A percentile compares a stretch with the other conserved stretches of the same genome.
These are phyloP conservation scores for Amanita rubescens DNA, from an alignment of 768 basidiomycete genomes.

Conservation along the genomic window DNA sequence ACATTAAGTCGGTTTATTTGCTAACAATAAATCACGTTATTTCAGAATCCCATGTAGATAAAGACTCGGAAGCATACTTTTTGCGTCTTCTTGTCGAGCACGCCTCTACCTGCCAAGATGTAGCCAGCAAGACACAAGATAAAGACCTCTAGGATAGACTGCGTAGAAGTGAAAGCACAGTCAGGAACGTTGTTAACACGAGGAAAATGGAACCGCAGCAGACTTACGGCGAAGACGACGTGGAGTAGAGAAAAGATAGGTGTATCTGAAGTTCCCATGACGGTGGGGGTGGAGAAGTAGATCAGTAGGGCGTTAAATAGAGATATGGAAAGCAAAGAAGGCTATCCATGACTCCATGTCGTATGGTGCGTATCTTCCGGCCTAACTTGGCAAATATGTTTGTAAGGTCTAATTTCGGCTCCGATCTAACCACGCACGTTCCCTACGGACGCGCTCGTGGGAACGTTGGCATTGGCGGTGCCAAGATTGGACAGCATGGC, in stretches of 20 bases:
- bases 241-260: constrained; percentile 40
- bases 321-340: neutral
- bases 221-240: constrained; percentile 51
- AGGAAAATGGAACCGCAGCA: neutral
- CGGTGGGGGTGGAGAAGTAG: neutral
- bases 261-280: constrained; percentile 6
- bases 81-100: constrained; percentile 86
- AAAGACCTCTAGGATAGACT: constrained; percentile 90
- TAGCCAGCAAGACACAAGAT: constrained; percentile 80
- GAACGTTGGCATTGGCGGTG: neutral
- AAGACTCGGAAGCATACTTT: constrained; percentile 51
- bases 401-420: neutral
- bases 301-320: neutral
- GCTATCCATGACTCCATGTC: neutral
- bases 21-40: constrained; percentile 29
- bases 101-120: constrained; percentile 66
- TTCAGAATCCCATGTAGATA: neutral
- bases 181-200: constrained; percentile 6
- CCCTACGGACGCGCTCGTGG: neutral
- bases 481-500: too few species aligned
- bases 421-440: neutral
- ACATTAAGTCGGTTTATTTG: constrained; percentile 79
- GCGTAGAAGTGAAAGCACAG: neutral
- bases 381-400: neutral
- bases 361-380: neutral